These are phyloP conservation scores for Linnemannia schmuckeri DNA, from an alignment of 192 early-diverging fungal genomes.

Conservation along the genomic window DNA sequence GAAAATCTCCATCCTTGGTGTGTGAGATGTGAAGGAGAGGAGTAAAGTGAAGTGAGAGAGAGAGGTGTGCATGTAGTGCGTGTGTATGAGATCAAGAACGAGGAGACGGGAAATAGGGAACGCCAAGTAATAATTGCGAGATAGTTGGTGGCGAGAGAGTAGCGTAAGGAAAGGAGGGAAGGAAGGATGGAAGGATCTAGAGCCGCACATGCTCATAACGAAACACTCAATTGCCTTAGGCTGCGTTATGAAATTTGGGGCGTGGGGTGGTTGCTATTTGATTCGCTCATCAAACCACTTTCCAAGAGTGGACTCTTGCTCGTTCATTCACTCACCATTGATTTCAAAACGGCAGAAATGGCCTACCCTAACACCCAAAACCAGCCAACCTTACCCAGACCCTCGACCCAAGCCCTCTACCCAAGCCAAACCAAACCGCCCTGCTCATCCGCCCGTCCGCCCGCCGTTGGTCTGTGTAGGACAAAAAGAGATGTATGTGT, in stretches of 20 bases:
- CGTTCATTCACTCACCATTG: neutral
- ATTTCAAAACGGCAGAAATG: constrained; percentile 7
- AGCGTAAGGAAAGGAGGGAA: neutral
- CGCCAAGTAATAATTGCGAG: neutral
- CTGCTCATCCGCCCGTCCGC: no score
- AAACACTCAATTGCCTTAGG: neutral
- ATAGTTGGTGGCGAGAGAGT: neutral
- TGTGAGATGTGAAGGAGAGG: neutral
- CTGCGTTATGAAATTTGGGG: neutral
- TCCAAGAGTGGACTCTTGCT: neutral
- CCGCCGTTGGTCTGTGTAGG: no score
- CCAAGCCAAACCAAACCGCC: neutral
- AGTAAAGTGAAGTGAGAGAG: neutral
- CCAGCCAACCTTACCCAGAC: neutral
- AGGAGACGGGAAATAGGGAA: neutral
- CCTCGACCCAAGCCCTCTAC: neutral
- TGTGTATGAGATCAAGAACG: neutral
- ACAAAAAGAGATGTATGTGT: no score
- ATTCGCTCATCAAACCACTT: neutral
- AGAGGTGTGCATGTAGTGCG: neutral
- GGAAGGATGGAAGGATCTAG: neutral
- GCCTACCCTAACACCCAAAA: neutral
- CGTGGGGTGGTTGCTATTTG: neutral
- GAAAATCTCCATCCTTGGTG: no score
- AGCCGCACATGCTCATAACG: neutral